Conservation (phyloP, 139 green algal species). For the Chlamydomonas sp. region DNA sequence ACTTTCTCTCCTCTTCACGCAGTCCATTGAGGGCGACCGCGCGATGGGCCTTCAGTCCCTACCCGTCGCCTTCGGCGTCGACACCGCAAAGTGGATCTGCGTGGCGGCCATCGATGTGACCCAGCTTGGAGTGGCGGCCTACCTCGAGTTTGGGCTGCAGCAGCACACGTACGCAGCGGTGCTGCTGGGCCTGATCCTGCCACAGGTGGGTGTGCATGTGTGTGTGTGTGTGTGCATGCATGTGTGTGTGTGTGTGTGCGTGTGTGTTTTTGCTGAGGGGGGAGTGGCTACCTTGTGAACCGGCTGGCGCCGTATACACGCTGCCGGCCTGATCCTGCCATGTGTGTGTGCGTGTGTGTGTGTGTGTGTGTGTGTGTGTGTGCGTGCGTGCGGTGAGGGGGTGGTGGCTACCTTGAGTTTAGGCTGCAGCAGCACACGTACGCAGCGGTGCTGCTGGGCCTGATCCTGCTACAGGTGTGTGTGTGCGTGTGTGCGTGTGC, state of each 20-base stretch:
- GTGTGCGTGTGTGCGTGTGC: no score
- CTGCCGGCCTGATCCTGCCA: neutral
- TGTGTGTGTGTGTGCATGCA: neutral
- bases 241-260: constrained; percentile 4
- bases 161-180: constrained; percentile 78
- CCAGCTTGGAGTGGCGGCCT: constrained; percentile 65
- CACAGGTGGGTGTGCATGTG: constrained; percentile 28
- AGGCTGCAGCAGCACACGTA: constrained; percentile 80
- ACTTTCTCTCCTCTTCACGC: no score
- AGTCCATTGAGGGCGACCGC: constrained; percentile 84
- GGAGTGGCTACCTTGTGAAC: no score
- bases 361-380: no score
- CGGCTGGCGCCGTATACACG: neutral
- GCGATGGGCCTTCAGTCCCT: constrained; percentile 81
- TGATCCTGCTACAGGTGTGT: constrained; percentile 81
- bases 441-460: constrained; percentile 73
- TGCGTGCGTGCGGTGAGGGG: no score
- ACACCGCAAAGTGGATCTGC: constrained; percentile 97
- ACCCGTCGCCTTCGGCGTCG: constrained; percentile 93
- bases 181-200: constrained; percentile 85
- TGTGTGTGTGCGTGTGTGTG: neutral
- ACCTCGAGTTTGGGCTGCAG: constrained; percentile 73
- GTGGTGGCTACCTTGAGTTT: constrained; percentile 77
- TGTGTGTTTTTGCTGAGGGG: neutral
- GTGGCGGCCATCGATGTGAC: constrained; percentile 90